Evolutionary conservation across 441 rosid species (phyloP).

Genomic region (Syzygium syzygioides): DNA sequence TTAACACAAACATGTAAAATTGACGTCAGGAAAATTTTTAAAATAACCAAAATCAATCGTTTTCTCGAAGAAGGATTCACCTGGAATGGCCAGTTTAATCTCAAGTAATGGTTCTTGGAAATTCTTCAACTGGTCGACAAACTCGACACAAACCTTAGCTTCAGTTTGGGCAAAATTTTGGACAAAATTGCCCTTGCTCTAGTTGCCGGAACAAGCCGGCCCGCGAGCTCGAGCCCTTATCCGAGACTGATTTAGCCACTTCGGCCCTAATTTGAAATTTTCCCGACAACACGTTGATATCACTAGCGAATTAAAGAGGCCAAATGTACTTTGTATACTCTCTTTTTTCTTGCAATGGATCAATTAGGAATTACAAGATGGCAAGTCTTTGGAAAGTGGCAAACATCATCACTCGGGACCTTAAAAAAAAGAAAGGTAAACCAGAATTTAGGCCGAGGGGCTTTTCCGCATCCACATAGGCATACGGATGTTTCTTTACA

Average conservation of each 20-base stretch:
- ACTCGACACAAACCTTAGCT: rapidly evolving
- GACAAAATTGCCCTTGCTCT: neutral
- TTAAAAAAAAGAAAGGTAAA: conserved; percentile 3
- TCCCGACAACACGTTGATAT: neutral
- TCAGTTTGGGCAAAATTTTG: neutral
- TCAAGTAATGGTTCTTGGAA: neutral
- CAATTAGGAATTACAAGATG: neutral
- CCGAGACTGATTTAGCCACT: neutral
- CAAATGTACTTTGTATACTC: neutral
- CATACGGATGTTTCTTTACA: neutral
- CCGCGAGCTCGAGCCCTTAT: neutral
- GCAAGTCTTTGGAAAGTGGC: conserved; percentile 28
- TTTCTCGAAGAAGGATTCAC: no score
- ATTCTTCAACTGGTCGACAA: rapidly evolving
- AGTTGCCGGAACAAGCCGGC: rapidly evolving
- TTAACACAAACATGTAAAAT: neutral
- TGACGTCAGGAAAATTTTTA: neutral
- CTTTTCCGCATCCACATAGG: neutral
- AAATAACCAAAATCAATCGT: no score
- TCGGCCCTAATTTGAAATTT: rapidly evolving
- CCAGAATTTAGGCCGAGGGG: conserved; percentile 7
- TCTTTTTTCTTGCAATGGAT: neutral
- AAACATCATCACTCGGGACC: conserved; percentile 33
- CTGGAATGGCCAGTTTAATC: neutral
- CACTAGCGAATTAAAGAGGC: neutral